phyloP scores from a whole-genome alignment of 2,329 filamentous ascomycete genomes.

The Pyrenochaeta sp. region DNA sequence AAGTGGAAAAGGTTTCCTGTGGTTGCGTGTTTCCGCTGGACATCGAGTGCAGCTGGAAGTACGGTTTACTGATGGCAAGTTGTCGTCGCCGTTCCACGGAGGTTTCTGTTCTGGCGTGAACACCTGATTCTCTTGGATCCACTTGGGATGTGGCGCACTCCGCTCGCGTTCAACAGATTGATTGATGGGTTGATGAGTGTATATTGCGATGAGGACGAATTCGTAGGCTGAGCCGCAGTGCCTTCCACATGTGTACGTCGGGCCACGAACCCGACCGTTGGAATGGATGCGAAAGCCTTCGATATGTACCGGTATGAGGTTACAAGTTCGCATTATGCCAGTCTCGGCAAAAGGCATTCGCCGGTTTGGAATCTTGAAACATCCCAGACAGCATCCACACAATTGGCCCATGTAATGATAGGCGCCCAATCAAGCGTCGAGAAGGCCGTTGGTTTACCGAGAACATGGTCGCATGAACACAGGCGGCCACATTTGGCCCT shows the following conservation, averaged over 20 bases:
- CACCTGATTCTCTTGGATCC: not conserved
- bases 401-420: not conserved
- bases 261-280: not conserved
- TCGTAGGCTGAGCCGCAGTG: not conserved
- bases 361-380: conserved; percentile 23
- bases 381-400: not conserved
- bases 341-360: conserved; percentile 8
- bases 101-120: not conserved
- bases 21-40: too few relatives aligned
- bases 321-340: conserved; percentile 9
- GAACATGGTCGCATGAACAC: not conserved
- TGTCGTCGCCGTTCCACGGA: not conserved
- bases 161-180: not conserved
- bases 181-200: not conserved
- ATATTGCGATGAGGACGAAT: not conserved
- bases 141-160: not conserved
- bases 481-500: too few relatives aligned
- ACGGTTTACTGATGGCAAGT: too few relatives aligned
- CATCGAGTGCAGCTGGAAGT: too few relatives aligned
- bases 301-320: conserved; percentile 7
- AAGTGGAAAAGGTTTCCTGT: too few relatives aligned
- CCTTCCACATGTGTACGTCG: not conserved
- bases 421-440: not conserved
- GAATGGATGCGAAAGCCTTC: not conserved
- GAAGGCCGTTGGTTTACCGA: not conserved